A percentile compares a stretch with the other conserved stretches of the same genome.
phyloP scores from a whole-genome alignment of 257 asterid genomes.

The Nicotiana tabacum region DNA sequence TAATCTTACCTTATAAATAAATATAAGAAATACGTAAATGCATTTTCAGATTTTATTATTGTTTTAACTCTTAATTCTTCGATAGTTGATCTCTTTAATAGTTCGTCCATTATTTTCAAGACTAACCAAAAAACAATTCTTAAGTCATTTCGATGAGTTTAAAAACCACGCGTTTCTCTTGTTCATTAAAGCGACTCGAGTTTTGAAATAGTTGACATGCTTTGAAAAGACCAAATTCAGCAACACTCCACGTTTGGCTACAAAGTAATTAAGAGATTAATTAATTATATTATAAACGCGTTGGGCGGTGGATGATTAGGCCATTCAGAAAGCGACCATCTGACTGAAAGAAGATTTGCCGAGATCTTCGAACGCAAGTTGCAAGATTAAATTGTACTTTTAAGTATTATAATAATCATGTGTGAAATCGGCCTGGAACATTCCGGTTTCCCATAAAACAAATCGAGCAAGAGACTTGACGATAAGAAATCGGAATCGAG shows the following conservation, averaged over 20 bases:
- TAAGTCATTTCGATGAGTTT: neutral
- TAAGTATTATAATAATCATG: neutral
- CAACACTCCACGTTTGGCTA: neutral
- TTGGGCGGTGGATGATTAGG: conserved; percentile 9
- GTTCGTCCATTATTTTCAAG: too few relatives aligned
- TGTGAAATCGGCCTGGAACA: too few relatives aligned
- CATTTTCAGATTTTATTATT: too few relatives aligned
- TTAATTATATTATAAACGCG: neutral
- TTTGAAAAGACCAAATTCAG: neutral
- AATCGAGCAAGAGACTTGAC: too few relatives aligned
- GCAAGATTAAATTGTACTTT: neutral
- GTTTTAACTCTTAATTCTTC: too few relatives aligned
- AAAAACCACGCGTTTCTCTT: neutral
- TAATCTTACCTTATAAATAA: neutral
- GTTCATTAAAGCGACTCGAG: neutral
- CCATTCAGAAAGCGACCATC: neutral
- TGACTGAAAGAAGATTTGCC: neutral
- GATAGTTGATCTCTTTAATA: too few relatives aligned
- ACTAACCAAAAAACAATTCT: neutral
- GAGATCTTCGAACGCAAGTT: neutral
- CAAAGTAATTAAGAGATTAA: neutral
- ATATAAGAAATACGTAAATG: too few relatives aligned
- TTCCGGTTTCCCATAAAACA: too few relatives aligned
- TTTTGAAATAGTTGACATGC: neutral
- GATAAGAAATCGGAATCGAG: too few relatives aligned